phyloP scores from a whole-genome alignment of 768 basidiomycete genomes.

The Hygrophoropsis aurantiaca region DNA sequence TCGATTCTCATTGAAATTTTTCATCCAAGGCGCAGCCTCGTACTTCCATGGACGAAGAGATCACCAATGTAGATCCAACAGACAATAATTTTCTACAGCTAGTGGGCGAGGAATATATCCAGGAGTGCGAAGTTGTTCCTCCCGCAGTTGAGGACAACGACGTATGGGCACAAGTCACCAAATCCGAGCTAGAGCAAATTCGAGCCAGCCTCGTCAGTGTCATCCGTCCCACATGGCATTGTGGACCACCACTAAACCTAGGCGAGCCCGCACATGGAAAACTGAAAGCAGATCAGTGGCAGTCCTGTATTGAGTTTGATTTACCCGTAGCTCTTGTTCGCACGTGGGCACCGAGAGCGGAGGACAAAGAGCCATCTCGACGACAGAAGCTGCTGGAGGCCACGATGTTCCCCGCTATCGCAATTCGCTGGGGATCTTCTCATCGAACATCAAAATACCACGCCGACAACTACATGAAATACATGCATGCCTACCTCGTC shows the following conservation, averaged over 20 bases:
- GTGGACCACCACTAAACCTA: conserved; percentile 20
- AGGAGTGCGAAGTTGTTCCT: not conserved
- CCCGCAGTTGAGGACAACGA: not conserved
- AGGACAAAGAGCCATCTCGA: not conserved
- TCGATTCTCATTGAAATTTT: not conserved
- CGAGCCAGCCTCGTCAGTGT: not conserved
- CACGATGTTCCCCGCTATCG: conserved; percentile 30
- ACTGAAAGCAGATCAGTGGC: conserved; percentile 35
- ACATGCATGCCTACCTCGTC: conserved; percentile 27
- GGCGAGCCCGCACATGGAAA: conserved; percentile 28
- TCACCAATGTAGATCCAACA: no score
- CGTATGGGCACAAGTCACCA: not conserved
- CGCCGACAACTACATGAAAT: conserved; percentile 9
- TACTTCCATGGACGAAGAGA: no score
- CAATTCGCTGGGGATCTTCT: conserved; percentile 21
- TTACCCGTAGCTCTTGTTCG: conserved; percentile 26
- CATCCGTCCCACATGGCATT: conserved; percentile 19
- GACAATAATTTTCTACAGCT: not conserved
- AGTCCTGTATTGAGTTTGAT: conserved; percentile 21
- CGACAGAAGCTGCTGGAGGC: conserved; percentile 18
- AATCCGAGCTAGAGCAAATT: not conserved
- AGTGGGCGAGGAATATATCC: not conserved
- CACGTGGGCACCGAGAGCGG: conserved; percentile 21
- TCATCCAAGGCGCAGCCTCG: no score
- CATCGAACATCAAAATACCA: conserved; percentile 16